Evolutionary conservation across 2,329 filamentous ascomycete genomes (phyloP).

Genomic region (Colletotrichum salicis): DNA sequence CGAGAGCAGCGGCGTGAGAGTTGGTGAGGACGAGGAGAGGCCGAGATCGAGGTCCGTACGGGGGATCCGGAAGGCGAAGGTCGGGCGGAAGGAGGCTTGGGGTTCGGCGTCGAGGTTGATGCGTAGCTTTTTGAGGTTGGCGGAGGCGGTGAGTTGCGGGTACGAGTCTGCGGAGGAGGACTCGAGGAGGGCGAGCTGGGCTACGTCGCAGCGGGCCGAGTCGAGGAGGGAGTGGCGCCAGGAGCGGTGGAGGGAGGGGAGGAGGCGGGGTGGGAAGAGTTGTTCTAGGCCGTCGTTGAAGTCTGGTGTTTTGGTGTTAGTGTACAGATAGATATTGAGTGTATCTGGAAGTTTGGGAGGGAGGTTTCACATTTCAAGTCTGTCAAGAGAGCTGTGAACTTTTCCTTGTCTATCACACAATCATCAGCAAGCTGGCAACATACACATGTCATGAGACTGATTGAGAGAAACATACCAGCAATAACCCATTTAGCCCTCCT

Average conservation of each 20-base stretch:
- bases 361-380: not conserved
- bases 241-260: slow-evolving; percentile 55
- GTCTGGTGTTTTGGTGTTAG: slow-evolving; percentile 35
- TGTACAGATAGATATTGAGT: not conserved
- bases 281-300: slow-evolving; percentile 60
- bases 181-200: slow-evolving; percentile 54
- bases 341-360: no score
- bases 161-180: slow-evolving; percentile 53
- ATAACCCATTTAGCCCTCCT: not conserved
- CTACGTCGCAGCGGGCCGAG: slow-evolving; percentile 53
- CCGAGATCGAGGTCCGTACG: slow-evolving; percentile 43
- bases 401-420: not conserved
- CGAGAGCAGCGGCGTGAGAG: not conserved
- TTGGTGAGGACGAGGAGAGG: not conserved
- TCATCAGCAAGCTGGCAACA: not conserved
- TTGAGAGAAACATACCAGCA: not conserved
- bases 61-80: slow-evolving; percentile 44
- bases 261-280: slow-evolving; percentile 54
- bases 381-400: not conserved
- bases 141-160: slow-evolving; percentile 54
- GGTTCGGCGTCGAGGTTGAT: slow-evolving; percentile 58
- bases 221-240: slow-evolving; percentile 60
- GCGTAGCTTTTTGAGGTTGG: slow-evolving; percentile 56
- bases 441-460: not conserved
- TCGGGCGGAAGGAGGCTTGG: slow-evolving; percentile 39